Evolutionary conservation across 2,329 filamentous ascomycete genomes (phyloP), one percentile per base, ranked within the genome.

Genomic region (Clarireedia sp.): DNA sequence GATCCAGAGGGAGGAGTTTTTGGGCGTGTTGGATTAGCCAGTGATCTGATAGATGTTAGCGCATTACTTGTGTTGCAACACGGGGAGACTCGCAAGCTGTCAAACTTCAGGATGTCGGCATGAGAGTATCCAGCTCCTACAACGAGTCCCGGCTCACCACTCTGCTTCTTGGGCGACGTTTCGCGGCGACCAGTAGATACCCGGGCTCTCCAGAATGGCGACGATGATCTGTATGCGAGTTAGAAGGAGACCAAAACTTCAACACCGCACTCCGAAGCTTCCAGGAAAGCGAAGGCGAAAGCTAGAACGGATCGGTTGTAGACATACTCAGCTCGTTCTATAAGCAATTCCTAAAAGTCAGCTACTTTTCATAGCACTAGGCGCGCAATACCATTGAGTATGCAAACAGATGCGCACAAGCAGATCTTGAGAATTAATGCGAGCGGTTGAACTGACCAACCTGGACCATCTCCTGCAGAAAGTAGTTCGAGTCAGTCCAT

Each of bases 41-140:
- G 65, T 64, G 78, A 85, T 65, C 85, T 56, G 12, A 19, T 6
- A 17, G 62, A 16, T 6, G 19, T 45, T 41, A 44, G 37, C 7
- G 38, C 17, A 43, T 43, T 38, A 17, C 40, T 9, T 12, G 26
- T 10, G n/a, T 29, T 9, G 37, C 24, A 29, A 29, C 21, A 33
- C 29, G 36, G 23, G 52, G 49, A 56, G 33, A 71, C 80, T 62
- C 79, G 94, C 89, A 92, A 66, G 26, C 84, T 82, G 67, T 90
- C 89, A 67, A 92, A 87, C 72, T 92, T 95, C 65, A 96, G 78
- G 68, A 96, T 89, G 73, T 97, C 91, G 26, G 92, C 89, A 72
- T 99, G 94, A 14, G 94, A 97, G 70, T 99, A 99, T 46, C 91
- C 87, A 55, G 94, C 94, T 63, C 94, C 94, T 57, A 97, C 87